Conservation (phyloP, 2,329 filamentous ascomycete species). For the Ascochyta viciae-villosae region DNA sequence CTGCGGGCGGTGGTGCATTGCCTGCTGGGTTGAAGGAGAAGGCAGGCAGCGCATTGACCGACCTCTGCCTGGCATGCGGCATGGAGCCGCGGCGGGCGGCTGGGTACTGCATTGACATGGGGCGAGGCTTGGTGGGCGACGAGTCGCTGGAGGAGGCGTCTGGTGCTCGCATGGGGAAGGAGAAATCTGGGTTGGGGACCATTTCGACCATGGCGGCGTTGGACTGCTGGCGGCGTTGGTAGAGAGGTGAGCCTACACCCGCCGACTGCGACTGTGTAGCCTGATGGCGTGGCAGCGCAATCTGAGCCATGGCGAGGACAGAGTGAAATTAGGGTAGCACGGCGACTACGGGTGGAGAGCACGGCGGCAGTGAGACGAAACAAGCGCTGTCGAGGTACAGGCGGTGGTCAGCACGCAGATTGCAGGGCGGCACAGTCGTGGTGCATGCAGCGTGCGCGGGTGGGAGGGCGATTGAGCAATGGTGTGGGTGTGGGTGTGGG, state of each 20-base stretch:
- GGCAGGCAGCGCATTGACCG: slow-evolving; percentile 54
- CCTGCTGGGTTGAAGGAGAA: slow-evolving; percentile 59
- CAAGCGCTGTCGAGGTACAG: slow-evolving; percentile 48
- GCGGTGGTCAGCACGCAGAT: slow-evolving; percentile 41
- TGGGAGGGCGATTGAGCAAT: slow-evolving; percentile 8
- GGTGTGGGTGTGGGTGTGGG: slow-evolving; percentile 12
- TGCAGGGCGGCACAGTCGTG: slow-evolving; percentile 22
- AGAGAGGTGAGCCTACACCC: slow-evolving; percentile 46
- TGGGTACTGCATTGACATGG: slow-evolving; percentile 50
- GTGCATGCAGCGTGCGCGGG: slow-evolving; percentile 36
- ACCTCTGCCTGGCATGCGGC: slow-evolving; percentile 49
- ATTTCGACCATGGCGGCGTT: slow-evolving; percentile 51
- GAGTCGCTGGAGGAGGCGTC: slow-evolving; percentile 37
- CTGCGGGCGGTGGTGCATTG: slow-evolving; percentile 37
- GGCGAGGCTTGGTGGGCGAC: slow-evolving; percentile 44
- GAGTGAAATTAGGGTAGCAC: slow-evolving; percentile 29
- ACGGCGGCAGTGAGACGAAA: slow-evolving; percentile 48
- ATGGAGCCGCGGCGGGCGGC: slow-evolving; percentile 43
- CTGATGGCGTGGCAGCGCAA: slow-evolving; percentile 50
- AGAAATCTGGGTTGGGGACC: slow-evolving; percentile 57
- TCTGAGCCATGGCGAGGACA: slow-evolving; percentile 47
- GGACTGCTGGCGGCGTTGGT: slow-evolving; percentile 44
- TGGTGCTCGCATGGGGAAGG: slow-evolving; percentile 53
- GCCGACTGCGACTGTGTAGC: slow-evolving; percentile 48
- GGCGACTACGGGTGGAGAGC: slow-evolving; percentile 22